Evolutionary conservation across 495 filamentous ascomycete species (phyloP).

Genomic region (Eremomyces bilateralis): DNA sequence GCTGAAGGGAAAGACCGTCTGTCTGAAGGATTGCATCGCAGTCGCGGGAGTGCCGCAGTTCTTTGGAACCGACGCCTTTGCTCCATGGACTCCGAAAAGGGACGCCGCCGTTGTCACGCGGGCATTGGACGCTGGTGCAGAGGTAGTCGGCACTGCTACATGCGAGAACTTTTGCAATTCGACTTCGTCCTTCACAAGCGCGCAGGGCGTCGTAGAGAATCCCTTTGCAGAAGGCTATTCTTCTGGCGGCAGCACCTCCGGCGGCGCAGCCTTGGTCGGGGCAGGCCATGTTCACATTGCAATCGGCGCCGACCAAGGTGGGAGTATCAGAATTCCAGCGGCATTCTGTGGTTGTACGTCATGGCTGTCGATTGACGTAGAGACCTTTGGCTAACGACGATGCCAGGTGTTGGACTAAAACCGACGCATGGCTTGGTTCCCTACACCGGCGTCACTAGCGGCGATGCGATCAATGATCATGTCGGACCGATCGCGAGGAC

Average conservation of each 20-base stretch:
- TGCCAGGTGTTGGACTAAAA: conserved; percentile 22
- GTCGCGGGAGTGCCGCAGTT: conserved; percentile 14
- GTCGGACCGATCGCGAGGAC: conserved; percentile 22
- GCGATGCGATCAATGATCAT: conserved; percentile 18
- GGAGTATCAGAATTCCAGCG: conserved; percentile 33
- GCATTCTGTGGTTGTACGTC: conserved; percentile 17
- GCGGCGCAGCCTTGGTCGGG: conserved; percentile 31
- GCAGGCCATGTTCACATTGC: conserved; percentile 28
- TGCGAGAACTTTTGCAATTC: conserved; percentile 24
- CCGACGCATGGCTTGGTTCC: conserved; percentile 20
- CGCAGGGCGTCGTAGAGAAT: conserved; percentile 21
- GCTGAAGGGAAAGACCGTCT: conserved; percentile 10
- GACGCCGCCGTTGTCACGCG: conserved; percentile 25
- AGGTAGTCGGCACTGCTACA: conserved; percentile 17
- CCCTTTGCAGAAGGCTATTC: conserved; percentile 21
- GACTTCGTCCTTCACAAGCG: conserved; percentile 15
- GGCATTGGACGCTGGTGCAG: conserved; percentile 21
- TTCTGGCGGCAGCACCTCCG: conserved; percentile 34
- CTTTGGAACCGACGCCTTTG: conserved; percentile 13
- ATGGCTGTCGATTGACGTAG: no score
- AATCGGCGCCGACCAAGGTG: conserved; percentile 39
- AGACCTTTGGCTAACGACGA: no score
- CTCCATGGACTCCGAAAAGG: conserved; percentile 12
- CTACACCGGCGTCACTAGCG: conserved; percentile 14
- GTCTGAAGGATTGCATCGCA: conserved; percentile 16